Evolutionary conservation across 2,329 filamentous ascomycete species (phyloP).

Genomic region (Colletotrichum nymphaeae): DNA sequence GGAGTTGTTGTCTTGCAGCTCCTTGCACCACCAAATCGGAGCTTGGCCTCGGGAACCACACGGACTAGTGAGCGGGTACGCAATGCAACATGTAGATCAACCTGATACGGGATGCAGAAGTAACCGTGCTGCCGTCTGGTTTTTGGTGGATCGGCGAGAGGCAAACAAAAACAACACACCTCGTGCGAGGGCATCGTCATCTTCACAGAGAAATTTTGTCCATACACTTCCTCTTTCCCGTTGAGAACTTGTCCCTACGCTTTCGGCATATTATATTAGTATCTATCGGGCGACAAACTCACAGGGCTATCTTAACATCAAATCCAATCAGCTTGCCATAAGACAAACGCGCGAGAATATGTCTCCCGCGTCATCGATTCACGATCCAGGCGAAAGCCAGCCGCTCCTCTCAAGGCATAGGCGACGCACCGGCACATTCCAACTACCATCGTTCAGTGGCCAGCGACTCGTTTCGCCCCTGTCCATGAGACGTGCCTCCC

Average conservation of each 20-base stretch:
- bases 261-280: background rate
- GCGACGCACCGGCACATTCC: constrained; percentile 18
- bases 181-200: background rate
- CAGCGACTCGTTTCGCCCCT: constrained; percentile 17
- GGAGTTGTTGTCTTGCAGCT: background rate
- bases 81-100: background rate
- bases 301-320: background rate
- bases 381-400: constrained; percentile 29
- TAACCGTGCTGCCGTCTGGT: background rate
- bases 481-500: constrained; percentile 20
- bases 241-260: background rate
- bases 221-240: background rate
- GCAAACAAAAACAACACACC: background rate
- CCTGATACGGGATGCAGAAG: constrained; percentile 6
- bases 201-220: background rate
- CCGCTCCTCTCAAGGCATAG: constrained; percentile 18
- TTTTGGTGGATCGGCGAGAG: background rate
- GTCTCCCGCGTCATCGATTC: constrained; percentile 26
- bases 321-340: background rate
- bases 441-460: constrained; percentile 5
- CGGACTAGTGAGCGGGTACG: background rate
- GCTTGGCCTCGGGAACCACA: background rate
- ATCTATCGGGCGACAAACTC: background rate
- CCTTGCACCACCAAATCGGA: constrained; percentile 4
- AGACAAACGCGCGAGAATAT: background rate